Evolutionary conservation across 768 basidiomycete genomes (phyloP), one percentile per base, ranked within the genome.

Genomic region (Mycena alexandri): DNA sequence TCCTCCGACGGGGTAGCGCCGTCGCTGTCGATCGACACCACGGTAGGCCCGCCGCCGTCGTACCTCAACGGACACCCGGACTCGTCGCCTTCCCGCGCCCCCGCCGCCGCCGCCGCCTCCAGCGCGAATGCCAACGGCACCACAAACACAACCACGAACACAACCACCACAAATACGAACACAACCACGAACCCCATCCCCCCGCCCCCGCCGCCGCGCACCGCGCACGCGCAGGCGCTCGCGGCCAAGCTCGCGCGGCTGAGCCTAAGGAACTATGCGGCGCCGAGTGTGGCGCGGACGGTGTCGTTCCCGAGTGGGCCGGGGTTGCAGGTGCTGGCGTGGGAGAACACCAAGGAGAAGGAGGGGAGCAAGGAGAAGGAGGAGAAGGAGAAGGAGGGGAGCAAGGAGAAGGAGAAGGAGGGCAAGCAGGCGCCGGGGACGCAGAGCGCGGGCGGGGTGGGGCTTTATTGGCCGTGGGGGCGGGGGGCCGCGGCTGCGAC

Each of bases 251-350:
- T 72, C 0, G 79, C 77, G 22, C 74, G 72, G 67, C 71, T 81
- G 53, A 70, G 54, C 44, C 65, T 81, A 3, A 65, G 72, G 59
- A 81, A 81, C 55, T 81, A 81, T 52, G 76, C 68, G 7, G 73
- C 81, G 42, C 80, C 80, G n/a, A 57, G 55, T 1, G 44, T 22
- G 59, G 67, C 69, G 54, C 13, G 63, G 33, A 65, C 58, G 42
- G 47, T 78, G 34, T 79, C 80, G 55, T 78, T 80, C 55, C 76
- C 77, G 16, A 34, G 69, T 61, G 51, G 78, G 67, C 65, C 53
- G 21, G 71, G 67, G 42, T 36, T 70, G 60, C 70, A 29, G 29
- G 3, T 29, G 69, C 2, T 17, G 7, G 44, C n/a, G n/a, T n/a
- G n/a, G n/a, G 43, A 36, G 14, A 29, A n/a, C 38, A n/a, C 24